Percentiles rank a stretch among this genome's conserved stretches.
phyloP scores from a whole-genome alignment of 2,329 filamentous ascomycete species.

The Cercospora sp. region DNA sequence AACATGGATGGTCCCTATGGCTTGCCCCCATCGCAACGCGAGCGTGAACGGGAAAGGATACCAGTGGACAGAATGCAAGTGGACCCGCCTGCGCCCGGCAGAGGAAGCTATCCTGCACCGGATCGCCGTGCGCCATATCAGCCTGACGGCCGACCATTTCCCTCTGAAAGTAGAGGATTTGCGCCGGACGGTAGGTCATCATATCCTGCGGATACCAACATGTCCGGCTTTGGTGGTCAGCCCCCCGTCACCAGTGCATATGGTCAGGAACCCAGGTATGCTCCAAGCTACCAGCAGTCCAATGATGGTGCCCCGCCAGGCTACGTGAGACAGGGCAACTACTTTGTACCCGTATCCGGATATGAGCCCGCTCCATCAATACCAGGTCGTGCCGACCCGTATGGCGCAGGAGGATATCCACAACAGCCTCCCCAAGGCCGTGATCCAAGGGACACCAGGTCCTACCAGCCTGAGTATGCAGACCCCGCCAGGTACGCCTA shows the following conservation, averaged over 20 bases:
- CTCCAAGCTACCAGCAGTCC: constrained; percentile 28
- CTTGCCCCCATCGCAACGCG: constrained; percentile 23
- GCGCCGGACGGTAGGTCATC: constrained; percentile 30
- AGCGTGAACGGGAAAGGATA: constrained; percentile 25
- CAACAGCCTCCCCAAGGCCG: constrained; percentile 26
- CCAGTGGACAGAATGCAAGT: constrained; percentile 35
- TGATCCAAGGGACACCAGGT: constrained; percentile 33
- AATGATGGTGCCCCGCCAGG: constrained; percentile 38
- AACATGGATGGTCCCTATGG: constrained; percentile 37
- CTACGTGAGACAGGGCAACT: constrained; percentile 39
- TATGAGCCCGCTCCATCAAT: constrained; percentile 31
- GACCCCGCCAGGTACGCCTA: constrained; percentile 38
- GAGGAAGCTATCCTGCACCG: constrained; percentile 25
- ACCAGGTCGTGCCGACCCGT: constrained; percentile 32
- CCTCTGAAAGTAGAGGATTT: constrained; percentile 29
- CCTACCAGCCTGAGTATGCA: constrained; percentile 33
- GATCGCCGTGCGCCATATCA: constrained; percentile 29
- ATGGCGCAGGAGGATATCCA: constrained; percentile 28
- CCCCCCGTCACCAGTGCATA: constrained; percentile 32
- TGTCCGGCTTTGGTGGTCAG: constrained; percentile 30
- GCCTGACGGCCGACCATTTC: constrained; percentile 30
- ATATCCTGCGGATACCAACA: constrained; percentile 30
- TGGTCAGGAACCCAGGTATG: constrained; percentile 36
- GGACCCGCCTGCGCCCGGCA: constrained; percentile 31
- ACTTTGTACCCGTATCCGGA: constrained; percentile 37